Evolutionary conservation across 352 stramenopile genomes (phyloP), one percentile per base, ranked within the genome.

Genomic region (Thraustochytrium striatum): DNA sequence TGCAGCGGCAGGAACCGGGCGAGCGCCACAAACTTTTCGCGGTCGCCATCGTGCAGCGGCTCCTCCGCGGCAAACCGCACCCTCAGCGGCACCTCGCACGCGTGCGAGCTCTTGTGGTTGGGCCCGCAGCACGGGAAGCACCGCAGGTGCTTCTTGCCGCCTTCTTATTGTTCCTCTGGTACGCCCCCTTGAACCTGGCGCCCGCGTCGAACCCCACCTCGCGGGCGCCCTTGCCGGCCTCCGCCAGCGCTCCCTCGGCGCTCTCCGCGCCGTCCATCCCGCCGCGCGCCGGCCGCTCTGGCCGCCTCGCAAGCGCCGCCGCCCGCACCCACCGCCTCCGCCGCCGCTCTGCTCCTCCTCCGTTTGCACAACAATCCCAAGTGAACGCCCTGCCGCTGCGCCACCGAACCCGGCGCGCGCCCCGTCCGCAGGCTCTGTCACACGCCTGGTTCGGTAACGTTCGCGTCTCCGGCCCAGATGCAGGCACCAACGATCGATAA

Each of bases 151-250:
- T 80, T 80, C 58, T 80, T 80, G 38, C 70, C 70, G 2, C 70
- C 70, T 70, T 80, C 58, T 80, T 80, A 32, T 80, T 80, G 36
- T 80, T 80, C 21, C 70, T 78, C 58, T 80, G 70, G 41, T 80
- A 80, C 13, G 41, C 33, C 16, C 11, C 21, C 9, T 44, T 75
- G 39, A 75, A 75, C 13, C 11, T 9, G 25, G 21, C 41, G 39
- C 68, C 41, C 28, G 5, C 8, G 52, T 28, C 61, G 30, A 75
- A 75, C 65, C 68, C 65, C 16, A 75, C 30, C 19, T 73, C 44
- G 2, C 33, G 16, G 19, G 38, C 32, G 16, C 11, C 19, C 28
- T 50, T 28, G 25, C 38, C 9, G 8, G 21, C 25, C 52, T 59
- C 52, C 19, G 52, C 52, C 52, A 25, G 1, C 19, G 19, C 52